Conservation (phyloP, 176 grass and related monocot species). For the Neostapfia colusana region DNA sequence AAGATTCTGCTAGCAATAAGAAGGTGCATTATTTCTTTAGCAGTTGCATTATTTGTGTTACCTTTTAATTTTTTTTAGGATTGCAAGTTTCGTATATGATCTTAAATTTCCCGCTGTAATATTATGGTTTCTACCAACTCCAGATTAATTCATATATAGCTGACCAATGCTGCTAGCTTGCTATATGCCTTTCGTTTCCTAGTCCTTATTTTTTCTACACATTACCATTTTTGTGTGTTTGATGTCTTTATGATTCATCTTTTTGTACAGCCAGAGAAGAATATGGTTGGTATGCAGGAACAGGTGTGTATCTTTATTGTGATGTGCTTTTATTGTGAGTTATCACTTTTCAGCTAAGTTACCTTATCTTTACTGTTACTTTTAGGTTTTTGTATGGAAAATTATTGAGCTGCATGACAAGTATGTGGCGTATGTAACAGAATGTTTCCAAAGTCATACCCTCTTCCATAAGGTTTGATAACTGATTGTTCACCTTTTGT, state of each 20-base stretch:
- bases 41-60: conserved; percentile 18
- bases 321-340: not conserved
- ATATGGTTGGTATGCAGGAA: conserved; percentile 79
- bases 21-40: conserved; percentile 58
- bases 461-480: conserved; percentile 89
- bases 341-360: not conserved
- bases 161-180: not conserved
- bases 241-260: not conserved
- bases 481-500: not conserved
- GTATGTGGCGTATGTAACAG: conserved; percentile 79
- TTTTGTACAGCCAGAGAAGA: conserved; percentile 75
- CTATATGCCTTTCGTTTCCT: not conserved
- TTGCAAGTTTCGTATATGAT: not conserved
- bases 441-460: conserved; percentile 94
- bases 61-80: not conserved
- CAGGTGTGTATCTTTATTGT: conserved; percentile 56
- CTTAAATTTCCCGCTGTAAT: not conserved
- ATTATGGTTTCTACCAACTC: not conserved
- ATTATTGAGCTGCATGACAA: conserved; percentile 97
- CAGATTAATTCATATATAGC: not conserved
- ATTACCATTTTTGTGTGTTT: too few relatives aligned
- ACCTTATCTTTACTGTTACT: conserved; percentile 24
- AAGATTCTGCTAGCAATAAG: conserved; percentile 93
- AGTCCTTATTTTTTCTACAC: not conserved
- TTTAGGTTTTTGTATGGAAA: conserved; percentile 94